Conservation (phyloP, 2,329 filamentous ascomycete genomes). For the Aspergillus pseudonomiae region DNA sequence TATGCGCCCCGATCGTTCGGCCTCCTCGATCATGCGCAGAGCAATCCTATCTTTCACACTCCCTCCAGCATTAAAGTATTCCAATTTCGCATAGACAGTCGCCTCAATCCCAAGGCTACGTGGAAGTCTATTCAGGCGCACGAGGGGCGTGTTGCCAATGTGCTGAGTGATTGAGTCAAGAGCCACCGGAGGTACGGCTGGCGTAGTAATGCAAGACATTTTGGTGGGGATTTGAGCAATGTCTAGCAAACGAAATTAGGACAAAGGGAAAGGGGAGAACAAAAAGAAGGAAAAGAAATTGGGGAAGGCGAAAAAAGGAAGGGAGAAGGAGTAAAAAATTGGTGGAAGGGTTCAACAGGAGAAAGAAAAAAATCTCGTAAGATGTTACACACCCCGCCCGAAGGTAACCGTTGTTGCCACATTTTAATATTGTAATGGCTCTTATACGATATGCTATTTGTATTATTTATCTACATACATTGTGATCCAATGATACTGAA, state of each 20-base stretch:
- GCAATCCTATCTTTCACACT: conserved; percentile 96
- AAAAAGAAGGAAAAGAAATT: conserved; percentile 8
- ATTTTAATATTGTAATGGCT: neutral
- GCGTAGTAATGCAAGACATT: conserved; percentile 54
- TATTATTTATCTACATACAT: neutral
- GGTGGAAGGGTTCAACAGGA: neutral
- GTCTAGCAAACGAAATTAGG: neutral
- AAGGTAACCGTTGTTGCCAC: conserved; percentile 24
- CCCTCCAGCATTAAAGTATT: conserved; percentile 91
- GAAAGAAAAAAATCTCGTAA: conserved; percentile 20
- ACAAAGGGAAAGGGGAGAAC: neutral
- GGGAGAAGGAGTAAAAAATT: neutral
- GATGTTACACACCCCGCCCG: conserved; percentile 23
- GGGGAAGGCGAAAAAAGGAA: neutral
- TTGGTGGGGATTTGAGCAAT: neutral
- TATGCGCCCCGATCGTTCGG: conserved; percentile 87
- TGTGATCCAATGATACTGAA: neutral
- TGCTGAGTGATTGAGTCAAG: conserved; percentile 76
- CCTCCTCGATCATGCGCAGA: conserved; percentile 94
- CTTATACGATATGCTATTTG: neutral
- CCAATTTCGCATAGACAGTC: conserved; percentile 86
- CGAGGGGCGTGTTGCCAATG: conserved; percentile 94
- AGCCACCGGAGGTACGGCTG: conserved; percentile 57
- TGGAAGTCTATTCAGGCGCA: conserved; percentile 89
- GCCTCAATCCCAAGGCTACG: conserved; percentile 87